phyloP scores from a whole-genome alignment of 163 green algal species.

The Coccomyxa subellipsoidea region DNA sequence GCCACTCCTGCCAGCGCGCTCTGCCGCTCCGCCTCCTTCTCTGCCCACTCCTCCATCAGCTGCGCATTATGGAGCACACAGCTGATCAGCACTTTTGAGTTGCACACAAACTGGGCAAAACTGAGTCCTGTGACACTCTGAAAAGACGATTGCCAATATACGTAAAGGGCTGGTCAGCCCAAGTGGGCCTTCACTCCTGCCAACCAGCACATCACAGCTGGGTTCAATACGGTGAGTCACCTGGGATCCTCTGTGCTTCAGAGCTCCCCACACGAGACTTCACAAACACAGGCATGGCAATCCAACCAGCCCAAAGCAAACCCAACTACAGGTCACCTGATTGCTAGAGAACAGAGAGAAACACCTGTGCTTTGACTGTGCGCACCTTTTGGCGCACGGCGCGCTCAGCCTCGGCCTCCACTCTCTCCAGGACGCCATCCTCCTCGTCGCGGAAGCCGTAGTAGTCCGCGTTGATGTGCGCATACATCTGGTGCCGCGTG shows the following conservation, averaged over 20 bases:
- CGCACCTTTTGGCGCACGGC: conserved; percentile 52
- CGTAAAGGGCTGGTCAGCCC: too few species aligned
- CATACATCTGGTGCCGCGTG: conserved; percentile 84
- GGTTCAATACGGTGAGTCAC: too few species aligned
- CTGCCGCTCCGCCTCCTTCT: conserved; percentile 61
- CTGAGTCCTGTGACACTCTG: too few species aligned
- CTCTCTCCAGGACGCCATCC: conserved; percentile 83
- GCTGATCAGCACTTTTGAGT: too few species aligned
- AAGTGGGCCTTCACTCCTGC: too few species aligned
- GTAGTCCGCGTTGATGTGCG: conserved; percentile 92
- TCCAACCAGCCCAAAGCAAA: too few species aligned
- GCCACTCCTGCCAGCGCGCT: conserved; percentile 33
- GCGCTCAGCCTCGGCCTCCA: conserved; percentile 81
- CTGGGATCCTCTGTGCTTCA: background rate
- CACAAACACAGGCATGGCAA: too few species aligned
- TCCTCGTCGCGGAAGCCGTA: conserved; percentile 98
- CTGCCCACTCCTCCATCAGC: conserved; percentile 66
- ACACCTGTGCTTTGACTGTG: background rate
- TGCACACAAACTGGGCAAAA: too few species aligned
- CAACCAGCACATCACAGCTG: too few species aligned
- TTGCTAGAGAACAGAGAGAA: too few species aligned
- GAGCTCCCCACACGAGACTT: background rate
- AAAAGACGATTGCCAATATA: too few species aligned
- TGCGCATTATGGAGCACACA: conserved; percentile 17
- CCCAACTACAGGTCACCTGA: too few species aligned